Conservation (phyloP, 2,329 filamentous ascomycete genomes). For the Diaporthe sp. region DNA sequence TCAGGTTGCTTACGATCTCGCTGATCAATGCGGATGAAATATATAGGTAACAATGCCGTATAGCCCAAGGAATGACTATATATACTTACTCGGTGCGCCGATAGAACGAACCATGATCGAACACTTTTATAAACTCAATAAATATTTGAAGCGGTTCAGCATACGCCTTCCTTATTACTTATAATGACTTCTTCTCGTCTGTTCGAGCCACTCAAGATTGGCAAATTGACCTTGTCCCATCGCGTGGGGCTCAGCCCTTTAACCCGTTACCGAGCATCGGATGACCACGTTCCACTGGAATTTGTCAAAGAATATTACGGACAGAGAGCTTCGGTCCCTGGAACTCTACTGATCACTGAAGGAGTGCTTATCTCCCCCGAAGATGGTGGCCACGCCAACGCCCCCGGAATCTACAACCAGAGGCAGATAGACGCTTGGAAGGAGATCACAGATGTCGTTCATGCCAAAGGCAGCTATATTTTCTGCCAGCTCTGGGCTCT, state of each 20-base stretch:
- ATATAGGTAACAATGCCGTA: not conserved
- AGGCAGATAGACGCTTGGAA: conserved; percentile 69
- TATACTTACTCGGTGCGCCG: not conserved
- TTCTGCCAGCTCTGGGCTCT: conserved; percentile 74
- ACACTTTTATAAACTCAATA: too few relatives aligned
- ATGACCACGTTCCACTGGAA: not conserved
- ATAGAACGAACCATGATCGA: not conserved
- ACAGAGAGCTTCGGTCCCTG: conserved; percentile 17
- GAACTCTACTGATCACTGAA: conserved; percentile 66
- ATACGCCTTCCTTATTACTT: not conserved
- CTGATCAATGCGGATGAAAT: not conserved
- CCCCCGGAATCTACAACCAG: conserved; percentile 59
- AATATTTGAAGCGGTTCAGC: not conserved
- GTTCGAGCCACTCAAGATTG: conserved; percentile 31
- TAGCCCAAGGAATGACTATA: not conserved
- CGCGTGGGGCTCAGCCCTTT: conserved; percentile 13
- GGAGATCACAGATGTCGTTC: conserved; percentile 68
- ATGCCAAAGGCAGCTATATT: conserved; percentile 69
- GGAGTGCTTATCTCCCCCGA: conserved; percentile 64
- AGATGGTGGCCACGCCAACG: conserved; percentile 59
- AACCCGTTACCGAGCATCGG: conserved; percentile 33
- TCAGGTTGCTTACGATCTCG: not conserved
- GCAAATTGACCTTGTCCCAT: conserved; percentile 12
- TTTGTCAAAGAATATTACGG: conserved; percentile 30
- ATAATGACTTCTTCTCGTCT: not conserved